Percentiles rank a stretch among this genome's conserved stretches.
These are phyloP conservation scores for Fusarium penzigii DNA, from an alignment of 2,329 filamentous ascomycete species.

Conservation along the genomic window DNA sequence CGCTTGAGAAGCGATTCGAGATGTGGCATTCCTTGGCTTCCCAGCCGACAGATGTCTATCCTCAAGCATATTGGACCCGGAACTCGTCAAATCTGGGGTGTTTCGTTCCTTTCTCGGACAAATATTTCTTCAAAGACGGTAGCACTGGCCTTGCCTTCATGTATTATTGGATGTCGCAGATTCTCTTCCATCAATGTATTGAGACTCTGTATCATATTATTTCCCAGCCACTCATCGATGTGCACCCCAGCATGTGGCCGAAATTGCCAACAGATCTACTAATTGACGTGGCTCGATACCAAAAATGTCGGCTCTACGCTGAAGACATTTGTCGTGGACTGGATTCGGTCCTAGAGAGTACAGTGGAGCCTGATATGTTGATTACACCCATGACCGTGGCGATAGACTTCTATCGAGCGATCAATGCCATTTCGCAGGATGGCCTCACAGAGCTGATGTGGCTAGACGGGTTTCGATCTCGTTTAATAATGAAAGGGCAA, in stretches of 20 bases:
- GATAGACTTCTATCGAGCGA: conserved; percentile 43
- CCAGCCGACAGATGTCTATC: conserved; percentile 28
- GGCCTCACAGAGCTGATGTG: conserved; percentile 49
- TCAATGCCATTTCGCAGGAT: conserved; percentile 41
- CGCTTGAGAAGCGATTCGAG: conserved; percentile 49
- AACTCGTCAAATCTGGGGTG: conserved; percentile 31
- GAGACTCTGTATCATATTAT: conserved; percentile 46
- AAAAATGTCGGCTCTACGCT: conserved; percentile 46
- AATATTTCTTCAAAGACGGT: conserved; percentile 47
- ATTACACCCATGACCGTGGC: conserved; percentile 45
- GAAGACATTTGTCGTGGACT: conserved; percentile 52
- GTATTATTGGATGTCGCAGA: conserved; percentile 55
- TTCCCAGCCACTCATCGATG: conserved; percentile 45
- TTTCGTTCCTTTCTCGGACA: conserved; percentile 46
- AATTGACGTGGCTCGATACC: conserved; percentile 45
- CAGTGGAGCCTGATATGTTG: conserved; percentile 49
- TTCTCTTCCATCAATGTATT: conserved; percentile 51
- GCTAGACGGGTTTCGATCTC: conserved; percentile 46
- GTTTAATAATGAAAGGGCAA: conserved; percentile 43
- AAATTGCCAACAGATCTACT: conserved; percentile 40
- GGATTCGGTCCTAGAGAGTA: conserved; percentile 46
- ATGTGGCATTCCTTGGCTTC: conserved; percentile 45
- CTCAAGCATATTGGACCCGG: conserved; percentile 43
- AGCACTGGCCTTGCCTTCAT: conserved; percentile 49
- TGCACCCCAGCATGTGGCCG: conserved; percentile 41